Base-by-base conservation (phyloP, 169 alveolate genomes). In the Plasmodium ovale region DNA sequence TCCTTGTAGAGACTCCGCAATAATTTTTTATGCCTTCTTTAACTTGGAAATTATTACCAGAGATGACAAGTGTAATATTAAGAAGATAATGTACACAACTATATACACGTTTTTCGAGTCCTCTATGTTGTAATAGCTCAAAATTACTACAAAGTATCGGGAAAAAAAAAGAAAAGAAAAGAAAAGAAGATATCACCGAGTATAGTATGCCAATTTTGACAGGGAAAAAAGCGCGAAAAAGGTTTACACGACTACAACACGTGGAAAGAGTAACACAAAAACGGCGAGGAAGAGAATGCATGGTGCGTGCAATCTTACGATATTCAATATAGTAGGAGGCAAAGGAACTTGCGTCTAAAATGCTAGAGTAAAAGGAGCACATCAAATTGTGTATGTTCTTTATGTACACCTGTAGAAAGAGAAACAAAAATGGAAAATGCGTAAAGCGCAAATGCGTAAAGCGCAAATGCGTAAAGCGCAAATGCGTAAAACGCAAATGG, bases 291-390 rank as follows among this genome's bases (percentile, higher is more conserved):
- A 7, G 3, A 54, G 12, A 19, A n/a, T n/a, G n/a, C n/a, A n/a
- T n/a, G n/a, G n/a, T n/a, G n/a, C n/a, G n/a, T n/a, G n/a, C n/a
- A n/a, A 1, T 6, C 72, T 33, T 85, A 85, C 91, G 39, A 67
- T 68, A 85, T 85, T 85, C 91, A 85, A 85, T 56, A 68, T 67
- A 85, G 67, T 69, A 69, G 21, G 91, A 67, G 49, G 87, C 87
- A 51, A 85, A 85, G 42, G 91, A 85, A 56, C 91, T 85, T 29
- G 69, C 72, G 35, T 85, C 91, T n/a, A 85, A 68, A 54, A 85
- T 85, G 39, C 91, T 85, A 16, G 91, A 68, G 47, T 85, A 85
- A 60, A 85, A 85, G 54, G 91, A 85, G 44, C 91, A 85, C 91
- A 85, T 85, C 65, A 85, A 53, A 58, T 85, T 85, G 73, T 85